Base-by-base conservation (phyloP, 192 early-diverging fungal genomes). In the Coemansia sp. region DNA sequence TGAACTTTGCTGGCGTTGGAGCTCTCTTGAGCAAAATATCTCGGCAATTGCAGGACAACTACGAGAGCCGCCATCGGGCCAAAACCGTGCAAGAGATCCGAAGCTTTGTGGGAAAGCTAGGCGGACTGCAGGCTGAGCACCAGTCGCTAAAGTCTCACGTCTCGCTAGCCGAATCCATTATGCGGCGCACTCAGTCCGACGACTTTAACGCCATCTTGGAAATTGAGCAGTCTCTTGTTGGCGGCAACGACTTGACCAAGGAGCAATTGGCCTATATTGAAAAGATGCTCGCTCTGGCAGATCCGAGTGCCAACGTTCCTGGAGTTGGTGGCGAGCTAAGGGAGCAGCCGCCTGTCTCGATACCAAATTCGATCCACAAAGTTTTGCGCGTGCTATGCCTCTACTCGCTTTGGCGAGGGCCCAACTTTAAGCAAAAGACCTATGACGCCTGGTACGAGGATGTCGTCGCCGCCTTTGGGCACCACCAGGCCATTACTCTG, bases 1-100 rank as follows among this genome's bases (percentile, higher is more conserved):
- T 92, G 73, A 96, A 96, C 74, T 97, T 99, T 87, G 90, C 95
- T 0, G 91, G 94, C 12, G 95, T 99, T 10, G 94, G 93, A 34
- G 86, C 88, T 29, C 74, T 92, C 62, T 78, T 99, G 52, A 95
- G 91, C 79, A 89, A 91, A 70, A 86, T 95, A 46, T 94, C 97
- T 0, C 88, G 89, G 60, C 87, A 92, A 64, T 89, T 99, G 47
- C 94, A 97, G 66, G 88, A 88, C 16, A 88, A 95, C 47, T 94
- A 97, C 68, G 95, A 98, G 72, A 91, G 87, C 68, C 89, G 95
- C 13, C 95, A 97, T 81, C 86, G 91, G 66, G 95, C 95, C 24
- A 94, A 92, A 71, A 98, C 96, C 0, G 90, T 95, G 16, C 88
- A 92, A 22, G 90, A 99, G 72, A 90, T 99, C 69, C 92, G 96